Evolutionary conservation across 2,329 filamentous ascomycete genomes (phyloP), one percentile per base, ranked within the genome.

Genomic region (Chrysoporthe cubensis): DNA sequence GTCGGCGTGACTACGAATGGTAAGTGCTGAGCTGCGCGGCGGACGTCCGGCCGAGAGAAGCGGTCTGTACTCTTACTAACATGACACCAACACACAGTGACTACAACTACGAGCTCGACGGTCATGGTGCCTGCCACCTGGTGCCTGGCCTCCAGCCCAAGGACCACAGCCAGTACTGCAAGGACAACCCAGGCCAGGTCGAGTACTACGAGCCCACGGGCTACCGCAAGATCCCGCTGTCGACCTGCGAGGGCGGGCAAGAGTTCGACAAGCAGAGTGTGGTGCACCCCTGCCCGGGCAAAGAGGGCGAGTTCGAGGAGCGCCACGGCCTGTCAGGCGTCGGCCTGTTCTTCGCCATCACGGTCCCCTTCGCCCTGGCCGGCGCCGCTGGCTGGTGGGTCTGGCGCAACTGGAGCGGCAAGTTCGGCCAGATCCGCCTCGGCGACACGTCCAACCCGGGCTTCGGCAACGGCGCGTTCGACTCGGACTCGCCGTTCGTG

Each of bases 1-100:
- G 88, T 9, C 86, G 93, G 64, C 86, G 88, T 68, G 96, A 99
- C 80, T 99, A 90, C 77, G 96, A 99, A 85, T 99, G 96, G 92
- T 94, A 81, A 81, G 89, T 80, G 26, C 18, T n/a, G 32, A 66
- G 56, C 37, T 32, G 42, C 4, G 37, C 16, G 14, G 16, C 13
- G 7, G 11, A 11, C 26, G 13, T 32, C 3, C 32, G 1, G 16
- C 13, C 57, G 21, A 52, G 26, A 14, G 18, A 32, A 37, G 11
- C 2, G 9, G 18, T 4, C n/a, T 34, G 21, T 42, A 11, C 14
- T 56, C 26, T 48, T 66, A 69, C 78, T 80, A 73, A 80, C 71
- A 21, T 46, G 18, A 44, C 11, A 16, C 54, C 26, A 26, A 16
- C 13, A 60, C 7, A 40, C 72, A 96, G 93, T 80, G 95, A 96